phyloP scores from a whole-genome alignment of 306 rosid genomes.

The Arachis stenosperma region DNA sequence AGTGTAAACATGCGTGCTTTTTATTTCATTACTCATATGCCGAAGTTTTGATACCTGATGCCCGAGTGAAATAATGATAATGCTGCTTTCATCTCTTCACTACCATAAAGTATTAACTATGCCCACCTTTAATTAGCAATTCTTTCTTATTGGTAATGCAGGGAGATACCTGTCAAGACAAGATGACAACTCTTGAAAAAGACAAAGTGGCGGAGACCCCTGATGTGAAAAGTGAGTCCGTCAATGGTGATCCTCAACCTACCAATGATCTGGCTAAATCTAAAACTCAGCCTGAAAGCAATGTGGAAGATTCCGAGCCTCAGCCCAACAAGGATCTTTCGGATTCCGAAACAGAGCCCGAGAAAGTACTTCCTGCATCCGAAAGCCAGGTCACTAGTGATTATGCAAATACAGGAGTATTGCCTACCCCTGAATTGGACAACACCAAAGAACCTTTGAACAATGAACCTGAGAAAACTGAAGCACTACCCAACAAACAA shows the following conservation, averaged over 20 bases:
- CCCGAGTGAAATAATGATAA: background rate
- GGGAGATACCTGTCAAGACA: slow-evolving; percentile 45
- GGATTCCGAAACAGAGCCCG: slow-evolving; percentile 15
- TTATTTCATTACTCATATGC: background rate
- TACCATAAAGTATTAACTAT: background rate
- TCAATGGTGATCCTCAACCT: slow-evolving; percentile 32
- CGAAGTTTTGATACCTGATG: background rate
- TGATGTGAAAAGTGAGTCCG: slow-evolving; percentile 34
- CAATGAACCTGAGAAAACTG: slow-evolving; percentile 16
- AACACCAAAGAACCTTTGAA: slow-evolving; percentile 19
- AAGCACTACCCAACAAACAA: slow-evolving; percentile 26
- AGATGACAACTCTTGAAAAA: slow-evolving; percentile 56
- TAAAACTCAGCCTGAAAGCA: slow-evolving; percentile 24
- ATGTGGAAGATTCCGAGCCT: slow-evolving; percentile 23
- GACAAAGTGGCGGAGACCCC: slow-evolving; percentile 43
- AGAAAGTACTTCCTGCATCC: slow-evolving; percentile 29
- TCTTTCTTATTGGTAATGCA: slow-evolving; percentile 36
- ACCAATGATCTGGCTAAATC: slow-evolving; percentile 35
- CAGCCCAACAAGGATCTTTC: slow-evolving; percentile 36
- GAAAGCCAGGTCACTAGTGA: slow-evolving; percentile 24
- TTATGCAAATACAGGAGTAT: too few species aligned
- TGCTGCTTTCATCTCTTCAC: background rate
- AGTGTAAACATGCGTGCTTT: too few species aligned
- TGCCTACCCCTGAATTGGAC: slow-evolving; percentile 12
- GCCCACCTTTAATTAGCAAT: slow-evolving; percentile 4